A percentile compares a stretch with the other conserved stretches of the same genome.
Conservation (phyloP, 2,329 filamentous ascomycete genomes). For the Cladophialophora carrionii region DNA sequence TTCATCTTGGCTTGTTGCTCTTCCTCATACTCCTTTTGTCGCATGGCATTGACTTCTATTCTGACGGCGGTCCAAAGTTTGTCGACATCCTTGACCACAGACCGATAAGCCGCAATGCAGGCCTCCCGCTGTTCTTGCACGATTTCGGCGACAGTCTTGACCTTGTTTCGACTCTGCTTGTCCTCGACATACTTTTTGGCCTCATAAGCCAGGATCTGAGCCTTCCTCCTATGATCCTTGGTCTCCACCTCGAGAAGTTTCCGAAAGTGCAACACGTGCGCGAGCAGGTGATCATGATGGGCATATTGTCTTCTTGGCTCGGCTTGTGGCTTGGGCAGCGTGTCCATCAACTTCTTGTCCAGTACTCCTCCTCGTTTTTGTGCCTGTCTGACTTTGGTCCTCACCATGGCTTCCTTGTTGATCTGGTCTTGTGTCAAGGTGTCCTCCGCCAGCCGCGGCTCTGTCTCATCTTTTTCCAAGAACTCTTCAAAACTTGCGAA, state of each 20-base stretch:
- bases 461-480: conserved; percentile 57
- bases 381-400: conserved; percentile 72
- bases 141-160: conserved; percentile 66
- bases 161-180: conserved; percentile 56
- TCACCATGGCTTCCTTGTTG: conserved; percentile 68
- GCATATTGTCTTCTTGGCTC: conserved; percentile 80
- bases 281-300: conserved; percentile 82
- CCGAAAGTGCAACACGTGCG: conserved; percentile 78
- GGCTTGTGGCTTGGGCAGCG: conserved; percentile 71
- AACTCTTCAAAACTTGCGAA: conserved; percentile 65
- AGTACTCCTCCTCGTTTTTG: conserved; percentile 75
- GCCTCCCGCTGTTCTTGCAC: conserved; percentile 74
- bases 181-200: conserved; percentile 62
- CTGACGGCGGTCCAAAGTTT: conserved; percentile 64
- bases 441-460: conserved; percentile 50
- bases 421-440: conserved; percentile 63
- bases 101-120: conserved; percentile 70
- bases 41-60: conserved; percentile 60
- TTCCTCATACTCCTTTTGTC: conserved; percentile 62
- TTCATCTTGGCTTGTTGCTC: conserved; percentile 60
- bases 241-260: conserved; percentile 77
- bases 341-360: conserved; percentile 44
- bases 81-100: conserved; percentile 67
- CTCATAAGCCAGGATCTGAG: conserved; percentile 36
- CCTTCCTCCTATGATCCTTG: conserved; percentile 60